phyloP scores from a whole-genome alignment of 805 yeast genomes.

The Pichia eremophila region DNA sequence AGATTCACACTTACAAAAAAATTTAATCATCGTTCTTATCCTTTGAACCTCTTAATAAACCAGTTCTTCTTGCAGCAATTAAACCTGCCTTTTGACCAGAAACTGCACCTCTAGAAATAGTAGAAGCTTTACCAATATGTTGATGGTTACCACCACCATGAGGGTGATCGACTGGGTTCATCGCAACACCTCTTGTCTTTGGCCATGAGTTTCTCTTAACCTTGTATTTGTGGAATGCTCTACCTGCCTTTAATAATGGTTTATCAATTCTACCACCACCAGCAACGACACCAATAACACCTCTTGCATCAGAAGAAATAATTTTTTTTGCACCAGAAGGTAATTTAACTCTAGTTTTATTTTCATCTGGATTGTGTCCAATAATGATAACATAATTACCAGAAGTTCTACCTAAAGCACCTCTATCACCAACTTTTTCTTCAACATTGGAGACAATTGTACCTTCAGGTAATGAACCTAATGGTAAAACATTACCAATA shows the following conservation, averaged over 20 bases:
- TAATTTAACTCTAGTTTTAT: conserved; percentile 97
- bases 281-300: conserved; percentile 99
- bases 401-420: conserved; percentile 99
- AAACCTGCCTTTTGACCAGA: conserved; percentile 99
- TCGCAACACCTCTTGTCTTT: conserved; percentile 99
- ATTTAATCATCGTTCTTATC: conserved; percentile 31
- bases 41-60: conserved; percentile 99
- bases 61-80: conserved; percentile 99
- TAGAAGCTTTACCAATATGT: conserved; percentile 99
- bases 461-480: conserved; percentile 98
- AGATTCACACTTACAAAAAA: neutral
- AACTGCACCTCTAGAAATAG: conserved; percentile 98
- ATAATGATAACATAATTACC: conserved; percentile 98
- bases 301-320: conserved; percentile 93
- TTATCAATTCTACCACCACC: conserved; percentile 99
- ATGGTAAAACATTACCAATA: conserved; percentile 95
- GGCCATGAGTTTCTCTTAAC: conserved; percentile 99
- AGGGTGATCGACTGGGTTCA: conserved; percentile 99
- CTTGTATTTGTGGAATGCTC: conserved; percentile 99
- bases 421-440: conserved; percentile 99
- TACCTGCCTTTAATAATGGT: conserved; percentile 99
- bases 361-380: conserved; percentile 99
- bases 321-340: conserved; percentile 99
- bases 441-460: conserved; percentile 97
- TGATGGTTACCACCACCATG: conserved; percentile 99